These are phyloP conservation scores for Croton laevigatus DNA, from an alignment of 441 rosid species.

Conservation along the genomic window DNA sequence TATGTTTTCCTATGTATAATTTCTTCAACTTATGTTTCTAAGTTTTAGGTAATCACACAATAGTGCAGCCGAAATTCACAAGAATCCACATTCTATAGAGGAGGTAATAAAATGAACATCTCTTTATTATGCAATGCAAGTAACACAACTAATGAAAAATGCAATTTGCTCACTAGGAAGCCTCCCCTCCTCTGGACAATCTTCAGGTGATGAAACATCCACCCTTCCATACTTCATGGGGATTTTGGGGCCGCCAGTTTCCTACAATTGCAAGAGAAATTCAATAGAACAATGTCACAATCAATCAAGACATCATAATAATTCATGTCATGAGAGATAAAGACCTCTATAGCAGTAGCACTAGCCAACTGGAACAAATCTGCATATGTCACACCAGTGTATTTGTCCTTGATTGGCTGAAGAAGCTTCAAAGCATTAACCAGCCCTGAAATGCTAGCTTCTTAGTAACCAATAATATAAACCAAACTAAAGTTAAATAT, in stretches of 20 bases:
- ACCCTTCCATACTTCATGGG: constrained; percentile 95
- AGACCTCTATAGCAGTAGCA: constrained; percentile 90
- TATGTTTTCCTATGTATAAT: background rate
- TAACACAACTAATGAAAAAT: background rate
- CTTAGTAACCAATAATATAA: constrained; percentile 19
- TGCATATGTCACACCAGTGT: constrained; percentile 69
- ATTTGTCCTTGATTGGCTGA: constrained; percentile 77
- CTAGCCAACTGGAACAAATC: constrained; percentile 94
- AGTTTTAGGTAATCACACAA: constrained; percentile 8
- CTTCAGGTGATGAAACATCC: constrained; percentile 64
- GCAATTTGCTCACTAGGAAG: constrained; percentile 71
- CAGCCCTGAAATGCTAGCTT: constrained; percentile 52
- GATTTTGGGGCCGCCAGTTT: constrained; percentile 87
- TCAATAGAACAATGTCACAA: constrained; percentile 17
- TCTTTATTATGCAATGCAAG: background rate
- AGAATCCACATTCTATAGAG: background rate
- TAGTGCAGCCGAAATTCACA: background rate
- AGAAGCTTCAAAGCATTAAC: constrained; percentile 73
- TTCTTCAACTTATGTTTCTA: background rate
- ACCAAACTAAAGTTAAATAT: constrained; percentile 10
- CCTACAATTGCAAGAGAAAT: constrained; percentile 43
- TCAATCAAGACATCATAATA: background rate
- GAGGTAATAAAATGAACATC: background rate
- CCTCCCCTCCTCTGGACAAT: constrained; percentile 97
- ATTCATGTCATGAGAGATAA: constrained; percentile 21